Evolutionary conservation across 306 rosid species (phyloP), one percentile per base, ranked within the genome.

Genomic region (Ammopiptanthus mongolicus): DNA sequence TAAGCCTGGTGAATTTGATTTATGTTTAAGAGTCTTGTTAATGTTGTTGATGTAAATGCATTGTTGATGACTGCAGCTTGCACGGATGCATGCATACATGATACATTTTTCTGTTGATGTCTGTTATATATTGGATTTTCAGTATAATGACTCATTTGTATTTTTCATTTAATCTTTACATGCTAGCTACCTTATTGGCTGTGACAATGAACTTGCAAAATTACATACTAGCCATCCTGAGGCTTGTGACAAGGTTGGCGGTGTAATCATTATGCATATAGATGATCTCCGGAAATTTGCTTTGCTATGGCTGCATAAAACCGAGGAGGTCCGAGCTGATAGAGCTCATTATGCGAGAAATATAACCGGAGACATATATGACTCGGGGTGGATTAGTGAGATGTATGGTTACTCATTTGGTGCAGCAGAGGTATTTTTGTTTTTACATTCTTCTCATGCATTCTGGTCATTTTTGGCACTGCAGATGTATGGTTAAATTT

Each of bases 401-500:
- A 95, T 92, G 99, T 95, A 95, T 78, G 99, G 99, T 41, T 95
- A 95, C 85, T 95, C 99, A 41, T 95, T 95, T 5, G 99, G 96
- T 2, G 99, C 99, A 5, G 99, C 99, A 3, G 99, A 95, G 99
- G 99, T 95, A 95, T 33, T 70, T 72, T 61, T 37, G 14, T 71
- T 70, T 65, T 50, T 62, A 65, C 72, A 14, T 73, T 58, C 8
- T 25, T 25, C 3, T 25, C 28, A 25, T 25, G 28, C 28, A 25
- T 25, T 25, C 3, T 25, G 28, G 44, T 37, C 44, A 8, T 37
- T 37, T 37, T 37, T 37, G 44, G 12, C 8, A 12, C 44, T 7
- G 44, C 42, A 37, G 8, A 37, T 37, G 44, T 37, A 37, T 37
- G 10, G 44, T 1, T 37, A 37, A 11, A 37, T 2, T 7, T 37